Base-by-base conservation (phyloP, 2,329 filamentous ascomycete species). In the Beauveria scarabaeidicola region DNA sequence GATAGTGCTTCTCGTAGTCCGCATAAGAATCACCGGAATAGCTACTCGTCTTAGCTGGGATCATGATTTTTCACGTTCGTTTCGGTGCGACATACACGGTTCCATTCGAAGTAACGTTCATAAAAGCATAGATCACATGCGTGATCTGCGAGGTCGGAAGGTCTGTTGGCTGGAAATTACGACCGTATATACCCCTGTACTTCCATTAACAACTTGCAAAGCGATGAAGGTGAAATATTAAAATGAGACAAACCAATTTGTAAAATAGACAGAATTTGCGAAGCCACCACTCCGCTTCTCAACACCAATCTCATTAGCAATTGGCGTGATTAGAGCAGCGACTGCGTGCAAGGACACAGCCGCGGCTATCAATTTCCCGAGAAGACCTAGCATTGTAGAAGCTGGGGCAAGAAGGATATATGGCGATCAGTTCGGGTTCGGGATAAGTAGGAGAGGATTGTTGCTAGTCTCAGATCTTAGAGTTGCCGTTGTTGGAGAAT, bases 81-180 rank as follows among this genome's bases (percentile, higher is more conserved):
- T 36, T 5, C 7, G 19, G 23, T 11, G 15, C 17, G 9, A 70
- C 78, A 68, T 80, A 87, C 73, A 93, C 88, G 66, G 89, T 87
- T 38, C 91, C 91, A 57, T 87, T 82, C 0, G 81, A 70, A 9
- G 78, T 77, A 19, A 95, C 72, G 68, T 95, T 92, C 66, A 90
- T 88, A 72, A 96, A 96, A 2, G 91, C 81, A 67, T 84, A 96
- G 2, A 96, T 78, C 1, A 96, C 78, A 66, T 94, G 89, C 0
- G 88, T 93, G 55, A 96, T 75, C 63, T 90, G 78, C 2, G 83
- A 78, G 2, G 79, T 83, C 0, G 87, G 87, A 9, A 96, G 78
- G 65, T 90, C 78, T 55, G 87, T 80, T 0, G 89, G 87, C 59
- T 88, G 81, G 69, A 88, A 90, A 65, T 89, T 83, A 55, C 90